Evolutionary conservation across 352 stramenopile genomes (phyloP).

Genomic region (Globisporangium nodosum): DNA sequence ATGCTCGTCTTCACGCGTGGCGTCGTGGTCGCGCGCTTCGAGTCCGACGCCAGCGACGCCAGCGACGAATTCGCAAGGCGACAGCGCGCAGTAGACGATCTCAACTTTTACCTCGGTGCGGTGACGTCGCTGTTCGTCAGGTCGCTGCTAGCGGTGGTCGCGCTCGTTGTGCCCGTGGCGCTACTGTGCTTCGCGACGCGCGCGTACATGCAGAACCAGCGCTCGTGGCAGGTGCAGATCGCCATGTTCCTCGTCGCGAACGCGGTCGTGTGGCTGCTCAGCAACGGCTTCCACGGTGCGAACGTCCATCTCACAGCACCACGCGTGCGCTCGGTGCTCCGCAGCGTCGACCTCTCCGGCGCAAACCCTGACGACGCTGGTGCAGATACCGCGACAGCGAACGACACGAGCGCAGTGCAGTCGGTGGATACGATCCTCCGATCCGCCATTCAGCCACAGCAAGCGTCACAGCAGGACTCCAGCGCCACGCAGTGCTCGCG

Average conservation of each 20-base stretch:
- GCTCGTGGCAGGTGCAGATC: conserved; percentile 14
- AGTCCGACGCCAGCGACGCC: background rate
- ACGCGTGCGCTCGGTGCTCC: conserved; percentile 20
- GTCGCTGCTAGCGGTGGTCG: conserved; percentile 41
- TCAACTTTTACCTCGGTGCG: conserved; percentile 39
- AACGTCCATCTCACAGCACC: conserved; percentile 38
- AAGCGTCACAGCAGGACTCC: conserved; percentile 1
- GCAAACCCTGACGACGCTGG: background rate
- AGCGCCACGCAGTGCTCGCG: conserved; percentile 1
- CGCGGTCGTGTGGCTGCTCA: conserved; percentile 53
- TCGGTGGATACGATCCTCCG: conserved; percentile 33
- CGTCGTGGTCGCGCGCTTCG: conserved; percentile 29
- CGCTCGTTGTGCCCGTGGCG: conserved; percentile 41
- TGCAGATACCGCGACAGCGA: background rate
- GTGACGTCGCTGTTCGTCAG: conserved; percentile 29
- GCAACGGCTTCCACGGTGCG: conserved; percentile 49
- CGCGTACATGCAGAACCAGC: conserved; percentile 39
- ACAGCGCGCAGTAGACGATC: conserved; percentile 10
- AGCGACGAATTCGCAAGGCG: background rate
- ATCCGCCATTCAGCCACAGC: conserved; percentile 21
- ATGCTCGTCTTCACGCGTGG: conserved; percentile 30
- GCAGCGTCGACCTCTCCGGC: conserved; percentile 20
- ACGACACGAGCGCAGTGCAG: background rate
- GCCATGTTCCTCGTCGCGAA: conserved; percentile 26
- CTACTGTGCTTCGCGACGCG: conserved; percentile 52